Percentiles rank a stretch among this genome's conserved stretches.
These are phyloP conservation scores for Boletus speciosus DNA, from an alignment of 768 basidiomycete species.

Conservation along the genomic window DNA sequence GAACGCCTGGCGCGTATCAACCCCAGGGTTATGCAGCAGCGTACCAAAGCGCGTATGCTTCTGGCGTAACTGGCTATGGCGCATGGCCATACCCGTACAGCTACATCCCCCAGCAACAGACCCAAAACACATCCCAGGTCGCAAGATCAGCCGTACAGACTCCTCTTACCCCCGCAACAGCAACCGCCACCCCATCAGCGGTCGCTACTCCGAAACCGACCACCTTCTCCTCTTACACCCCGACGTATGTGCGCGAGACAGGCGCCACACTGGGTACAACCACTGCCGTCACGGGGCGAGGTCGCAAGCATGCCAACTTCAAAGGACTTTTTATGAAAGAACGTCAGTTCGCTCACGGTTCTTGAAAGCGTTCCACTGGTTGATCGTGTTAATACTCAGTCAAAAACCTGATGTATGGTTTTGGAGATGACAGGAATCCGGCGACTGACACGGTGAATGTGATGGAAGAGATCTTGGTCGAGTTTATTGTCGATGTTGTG, in stretches of 20 bases:
- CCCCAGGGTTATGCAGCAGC: conserved; percentile 49
- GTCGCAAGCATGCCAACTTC: conserved; percentile 63
- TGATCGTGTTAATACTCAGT: conserved; percentile 42
- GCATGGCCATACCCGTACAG: conserved; percentile 68
- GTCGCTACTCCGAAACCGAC: conserved; percentile 36
- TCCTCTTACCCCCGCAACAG: conserved; percentile 22
- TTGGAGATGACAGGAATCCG: conserved; percentile 88
- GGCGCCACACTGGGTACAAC: conserved; percentile 34
- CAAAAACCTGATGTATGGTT: conserved; percentile 86
- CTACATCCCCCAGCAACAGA: conserved; percentile 46
- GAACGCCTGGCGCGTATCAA: conserved; percentile 43
- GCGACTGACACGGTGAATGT: conserved; percentile 85
- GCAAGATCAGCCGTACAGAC: conserved; percentile 30
- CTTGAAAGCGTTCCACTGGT: not conserved
- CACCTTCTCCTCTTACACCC: conserved; percentile 57
- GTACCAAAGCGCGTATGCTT: conserved; percentile 46
- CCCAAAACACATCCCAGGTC: conserved; percentile 22
- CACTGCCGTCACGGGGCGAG: conserved; percentile 43
- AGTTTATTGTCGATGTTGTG: conserved; percentile 88
- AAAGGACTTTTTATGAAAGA: conserved; percentile 81
- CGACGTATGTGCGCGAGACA: conserved; percentile 49
- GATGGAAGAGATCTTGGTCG: conserved; percentile 91
- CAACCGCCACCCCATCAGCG: conserved; percentile 31
- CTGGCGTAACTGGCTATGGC: conserved; percentile 67
- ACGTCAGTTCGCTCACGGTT: conserved; percentile 43